Evolutionary conservation across 192 early-diverging fungal species (phyloP).

Genomic region (Gamsiella multidivaricata): DNA sequence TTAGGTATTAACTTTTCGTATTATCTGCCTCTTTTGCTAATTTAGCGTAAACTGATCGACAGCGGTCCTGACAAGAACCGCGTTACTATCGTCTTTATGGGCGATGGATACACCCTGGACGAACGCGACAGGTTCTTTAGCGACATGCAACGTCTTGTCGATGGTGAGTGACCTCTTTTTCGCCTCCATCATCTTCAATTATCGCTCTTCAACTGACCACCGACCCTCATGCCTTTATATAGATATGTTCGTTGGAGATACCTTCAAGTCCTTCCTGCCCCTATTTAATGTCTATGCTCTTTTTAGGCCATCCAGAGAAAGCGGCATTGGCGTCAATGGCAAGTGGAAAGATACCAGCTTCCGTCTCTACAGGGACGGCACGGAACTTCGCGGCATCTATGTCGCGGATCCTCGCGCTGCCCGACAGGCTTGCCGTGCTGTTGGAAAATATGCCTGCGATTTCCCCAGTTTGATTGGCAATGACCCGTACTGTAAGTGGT

Average conservation of each 20-base stretch:
- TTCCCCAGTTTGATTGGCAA: conserved; percentile 71
- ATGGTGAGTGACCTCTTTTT: conserved; percentile 14
- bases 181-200: not conserved
- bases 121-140: conserved; percentile 62
- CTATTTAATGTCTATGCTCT: conserved; percentile 69
- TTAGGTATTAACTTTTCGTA: too few relatives aligned
- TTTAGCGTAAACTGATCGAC: conserved; percentile 59
- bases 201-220: too few relatives aligned
- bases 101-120: conserved; percentile 66
- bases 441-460: conserved; percentile 67
- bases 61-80: conserved; percentile 64
- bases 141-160: conserved; percentile 65
- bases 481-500: conserved; percentile 58
- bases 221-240: not conserved
- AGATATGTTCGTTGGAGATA: conserved; percentile 68
- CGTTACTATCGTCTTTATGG: conserved; percentile 73
- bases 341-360: conserved; percentile 65
- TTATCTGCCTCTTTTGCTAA: too few relatives aligned
- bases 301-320: conserved; percentile 60
- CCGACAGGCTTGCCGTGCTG: conserved; percentile 59
- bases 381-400: conserved; percentile 71
- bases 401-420: conserved; percentile 58
- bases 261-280: conserved; percentile 65
- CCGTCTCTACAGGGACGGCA: conserved; percentile 71
- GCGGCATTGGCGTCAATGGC: conserved; percentile 65